These are phyloP conservation scores for Yamadazyma philogaea DNA, from an alignment of 805 yeast species.

Conservation along the genomic window DNA sequence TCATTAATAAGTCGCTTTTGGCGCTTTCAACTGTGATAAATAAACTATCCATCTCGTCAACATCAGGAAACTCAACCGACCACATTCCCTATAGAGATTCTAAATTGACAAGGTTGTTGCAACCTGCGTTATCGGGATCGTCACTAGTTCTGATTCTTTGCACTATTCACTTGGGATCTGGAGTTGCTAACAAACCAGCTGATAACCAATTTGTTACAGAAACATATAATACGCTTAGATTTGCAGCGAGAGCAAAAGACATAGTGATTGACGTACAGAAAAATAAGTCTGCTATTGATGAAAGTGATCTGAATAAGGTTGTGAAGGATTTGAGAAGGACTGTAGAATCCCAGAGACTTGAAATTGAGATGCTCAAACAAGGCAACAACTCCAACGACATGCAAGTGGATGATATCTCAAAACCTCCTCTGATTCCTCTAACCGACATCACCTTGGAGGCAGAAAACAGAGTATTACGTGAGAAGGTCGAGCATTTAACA, in stretches of 20 bases:
- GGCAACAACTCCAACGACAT: conserved; percentile 1
- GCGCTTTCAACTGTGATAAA: conserved; percentile 93
- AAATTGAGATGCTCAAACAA: conserved; percentile 40
- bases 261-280: conserved; percentile 66
- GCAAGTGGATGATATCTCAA: conserved; percentile 1
- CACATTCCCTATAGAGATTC: conserved; percentile 95
- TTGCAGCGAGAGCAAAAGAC: conserved; percentile 92
- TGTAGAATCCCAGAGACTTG: conserved; percentile 57
- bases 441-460: conserved; percentile 40
- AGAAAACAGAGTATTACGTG: conserved; percentile 63
- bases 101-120: conserved; percentile 82
- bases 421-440: background rate
- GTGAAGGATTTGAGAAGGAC: conserved; percentile 57
- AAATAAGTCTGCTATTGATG: conserved; percentile 40
- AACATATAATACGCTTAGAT: conserved; percentile 80
- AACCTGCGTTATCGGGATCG: conserved; percentile 88
- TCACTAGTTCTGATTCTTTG: conserved; percentile 83
- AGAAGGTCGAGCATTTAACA: conserved; percentile 65
- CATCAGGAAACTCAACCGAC: conserved; percentile 32
- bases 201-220: conserved; percentile 59
- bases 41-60: conserved; percentile 51
- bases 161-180: conserved; percentile 67
- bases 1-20: conserved; percentile 82
- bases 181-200: conserved; percentile 9
- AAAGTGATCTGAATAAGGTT: conserved; percentile 29